Evolutionary conservation across 306 rosid species (phyloP), one percentile per base, ranked within the genome.

Genomic region (Cicer pinnatifidum): DNA sequence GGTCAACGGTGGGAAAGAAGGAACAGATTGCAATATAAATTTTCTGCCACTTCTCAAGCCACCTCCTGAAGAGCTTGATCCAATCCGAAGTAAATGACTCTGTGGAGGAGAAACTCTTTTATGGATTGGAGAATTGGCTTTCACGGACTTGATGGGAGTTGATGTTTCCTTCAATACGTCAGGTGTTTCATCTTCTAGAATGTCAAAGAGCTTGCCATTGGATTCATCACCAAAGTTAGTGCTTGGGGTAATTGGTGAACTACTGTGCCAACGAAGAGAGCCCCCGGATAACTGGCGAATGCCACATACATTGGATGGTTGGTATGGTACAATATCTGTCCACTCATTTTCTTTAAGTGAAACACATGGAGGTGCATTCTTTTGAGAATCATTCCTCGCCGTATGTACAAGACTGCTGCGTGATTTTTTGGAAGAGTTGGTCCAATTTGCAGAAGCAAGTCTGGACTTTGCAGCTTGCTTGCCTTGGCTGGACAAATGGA

Each of bases 81-180:
- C 88, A 69, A 80, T 81, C 45, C 61, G 81, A 17, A 13, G 68
- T 23, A 9, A 37, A 80, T 65, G 84, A 66, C 78, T 40, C 1
- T 81, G 81, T 16, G 92, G 96, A 63, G 98, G 91, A 73, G 94
- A 88, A 77, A 88, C 91, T 75, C 85, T 78, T 78, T 87, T 88
- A 73, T 84, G 88, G 62, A 79, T 86, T 1, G 95, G 98, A 38
- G 95, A 88, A 63, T 85, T 83, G 66, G 78, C 81, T 85, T 88
- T 84, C 35, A 84, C 82, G 3, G 86, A 15, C 69, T 37, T 82
- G 6, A 2, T 61, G 12, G 88, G 84, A 28, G 79, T 72, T 56
- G 85, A 81, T 68, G 64, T 43, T 63, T 85, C 89, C 69, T 75
- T 88, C 77, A 88, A 68, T 76, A 84, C 58, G 66, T 84, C 80